Evolutionary conservation across 1,284 basidiomycete genomes (phyloP).

Genomic region (Ganoderma sinense): DNA sequence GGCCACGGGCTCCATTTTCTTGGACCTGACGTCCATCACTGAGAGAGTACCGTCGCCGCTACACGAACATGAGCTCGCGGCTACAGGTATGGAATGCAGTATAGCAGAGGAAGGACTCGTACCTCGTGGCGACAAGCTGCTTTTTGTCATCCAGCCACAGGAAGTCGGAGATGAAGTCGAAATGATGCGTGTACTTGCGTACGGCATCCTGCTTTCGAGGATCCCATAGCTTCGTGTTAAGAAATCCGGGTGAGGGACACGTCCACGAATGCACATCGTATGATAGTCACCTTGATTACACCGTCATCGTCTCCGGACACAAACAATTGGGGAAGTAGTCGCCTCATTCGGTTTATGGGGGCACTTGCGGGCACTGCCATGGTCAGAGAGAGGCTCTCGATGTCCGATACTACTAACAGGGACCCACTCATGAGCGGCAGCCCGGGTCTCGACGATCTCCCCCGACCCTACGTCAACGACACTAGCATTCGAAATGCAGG

Average conservation of each 20-base stretch:
- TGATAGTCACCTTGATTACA: slow-evolving; percentile 80
- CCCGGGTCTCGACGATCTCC: slow-evolving; percentile 64
- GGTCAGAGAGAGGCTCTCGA: slow-evolving; percentile 40
- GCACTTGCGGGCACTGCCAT: slow-evolving; percentile 59
- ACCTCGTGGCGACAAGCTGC: slow-evolving; percentile 89
- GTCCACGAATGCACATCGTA: neutral
- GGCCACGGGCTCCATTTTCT: slow-evolving; percentile 75
- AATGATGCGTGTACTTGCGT: slow-evolving; percentile 86
- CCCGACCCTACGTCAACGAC: slow-evolving; percentile 77
- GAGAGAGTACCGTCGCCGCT: slow-evolving; percentile 94
- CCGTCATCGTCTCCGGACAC: slow-evolving; percentile 92
- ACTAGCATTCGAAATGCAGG: slow-evolving; percentile 44
- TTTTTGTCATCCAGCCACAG: slow-evolving; percentile 87
- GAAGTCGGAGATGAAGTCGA: slow-evolving; percentile 96
- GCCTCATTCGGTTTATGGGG: slow-evolving; percentile 85
- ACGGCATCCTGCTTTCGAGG: slow-evolving; percentile 72
- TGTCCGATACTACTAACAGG: neutral
- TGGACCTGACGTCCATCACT: slow-evolving; percentile 88
- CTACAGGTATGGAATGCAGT: neutral
- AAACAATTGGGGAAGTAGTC: slow-evolving; percentile 73
- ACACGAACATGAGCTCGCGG: slow-evolving; percentile 1
- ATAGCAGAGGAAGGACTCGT: slow-evolving; percentile 29
- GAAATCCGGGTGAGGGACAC: neutral
- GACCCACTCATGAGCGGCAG: slow-evolving; percentile 60
- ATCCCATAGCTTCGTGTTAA: slow-evolving; percentile 81